phyloP scores from a whole-genome alignment of 2,329 filamentous ascomycete genomes.

The Setomelanomma holmii region DNA sequence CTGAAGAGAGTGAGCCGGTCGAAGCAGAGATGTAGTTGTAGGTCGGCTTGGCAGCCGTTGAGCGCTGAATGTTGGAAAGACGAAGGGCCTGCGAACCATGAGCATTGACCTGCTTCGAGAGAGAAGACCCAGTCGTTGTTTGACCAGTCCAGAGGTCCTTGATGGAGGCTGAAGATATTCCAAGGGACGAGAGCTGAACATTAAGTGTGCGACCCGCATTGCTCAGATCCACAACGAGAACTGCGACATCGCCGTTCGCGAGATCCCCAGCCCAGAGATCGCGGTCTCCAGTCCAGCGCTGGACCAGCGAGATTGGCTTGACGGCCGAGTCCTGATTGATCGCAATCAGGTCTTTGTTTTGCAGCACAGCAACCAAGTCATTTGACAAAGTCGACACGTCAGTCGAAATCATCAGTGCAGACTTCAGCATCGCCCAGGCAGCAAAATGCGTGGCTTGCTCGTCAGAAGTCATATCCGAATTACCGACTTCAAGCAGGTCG shows the following conservation, averaged over 20 bases:
- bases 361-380: conserved; percentile 19
- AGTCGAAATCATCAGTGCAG: conserved; percentile 28
- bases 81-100: conserved; percentile 23
- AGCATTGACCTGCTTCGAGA: conserved; percentile 26
- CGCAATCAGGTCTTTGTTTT: conserved; percentile 28
- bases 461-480: conserved; percentile 24
- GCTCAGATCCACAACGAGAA: conserved; percentile 25
- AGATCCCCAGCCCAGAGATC: conserved; percentile 28
- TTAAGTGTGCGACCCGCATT: conserved; percentile 19
- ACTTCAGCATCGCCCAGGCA: conserved; percentile 30
- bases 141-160: conserved; percentile 26
- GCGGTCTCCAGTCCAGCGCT: conserved; percentile 24
- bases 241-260: conserved; percentile 26
- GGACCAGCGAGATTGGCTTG: conserved; percentile 25
- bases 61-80: conserved; percentile 23
- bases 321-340: conserved; percentile 29
- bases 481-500: conserved; percentile 26
- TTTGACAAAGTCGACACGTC: conserved; percentile 18
- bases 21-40: conserved; percentile 25
- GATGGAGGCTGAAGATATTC: conserved; percentile 22
- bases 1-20: conserved; percentile 19
- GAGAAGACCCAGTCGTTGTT: conserved; percentile 12
- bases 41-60: conserved; percentile 8
- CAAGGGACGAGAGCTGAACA: conserved; percentile 19
- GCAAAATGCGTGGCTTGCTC: conserved; percentile 32